Percentiles rank a stretch among this genome's conserved stretches.
Conservation (phyloP, 352 stramenopile genomes). For the Globisporangium sylvaticum region DNA sequence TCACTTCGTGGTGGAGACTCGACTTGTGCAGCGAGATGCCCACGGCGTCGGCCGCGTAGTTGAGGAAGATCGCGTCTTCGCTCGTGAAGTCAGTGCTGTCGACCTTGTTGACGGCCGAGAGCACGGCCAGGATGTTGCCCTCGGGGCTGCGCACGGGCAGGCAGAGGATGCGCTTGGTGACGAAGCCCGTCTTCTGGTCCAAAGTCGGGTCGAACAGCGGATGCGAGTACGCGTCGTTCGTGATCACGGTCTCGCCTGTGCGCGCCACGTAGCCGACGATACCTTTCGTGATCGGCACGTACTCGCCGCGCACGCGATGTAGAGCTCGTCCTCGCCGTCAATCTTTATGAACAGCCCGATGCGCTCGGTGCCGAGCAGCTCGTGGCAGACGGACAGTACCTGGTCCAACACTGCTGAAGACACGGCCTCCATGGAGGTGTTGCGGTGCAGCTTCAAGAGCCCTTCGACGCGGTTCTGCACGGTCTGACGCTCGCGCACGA, state of each 20-base stretch:
- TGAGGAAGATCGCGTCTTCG: constrained; percentile 69
- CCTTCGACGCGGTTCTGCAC: constrained; percentile 68
- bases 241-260: constrained; percentile 63
- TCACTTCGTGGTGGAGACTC: constrained; percentile 61
- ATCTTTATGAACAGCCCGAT: constrained; percentile 72
- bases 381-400: constrained; percentile 65
- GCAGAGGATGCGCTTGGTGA: constrained; percentile 61
- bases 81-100: constrained; percentile 61
- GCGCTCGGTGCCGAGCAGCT: constrained; percentile 60
- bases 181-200: constrained; percentile 60
- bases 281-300: constrained; percentile 65
- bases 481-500: constrained; percentile 58
- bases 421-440: constrained; percentile 66
- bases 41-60: constrained; percentile 65
- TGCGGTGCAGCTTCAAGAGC: constrained; percentile 62
- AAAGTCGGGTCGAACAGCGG: constrained; percentile 62
- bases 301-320: constrained; percentile 61
- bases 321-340: constrained; percentile 64
- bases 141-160: constrained; percentile 57
- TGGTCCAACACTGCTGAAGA: constrained; percentile 57
- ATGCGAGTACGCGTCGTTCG: constrained; percentile 62
- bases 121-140: constrained; percentile 50
- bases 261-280: constrained; percentile 63
- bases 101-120: constrained; percentile 73
- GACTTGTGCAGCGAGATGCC: constrained; percentile 69